Conservation (phyloP, 441 rosid species). For the Syzygium malaccense region DNA sequence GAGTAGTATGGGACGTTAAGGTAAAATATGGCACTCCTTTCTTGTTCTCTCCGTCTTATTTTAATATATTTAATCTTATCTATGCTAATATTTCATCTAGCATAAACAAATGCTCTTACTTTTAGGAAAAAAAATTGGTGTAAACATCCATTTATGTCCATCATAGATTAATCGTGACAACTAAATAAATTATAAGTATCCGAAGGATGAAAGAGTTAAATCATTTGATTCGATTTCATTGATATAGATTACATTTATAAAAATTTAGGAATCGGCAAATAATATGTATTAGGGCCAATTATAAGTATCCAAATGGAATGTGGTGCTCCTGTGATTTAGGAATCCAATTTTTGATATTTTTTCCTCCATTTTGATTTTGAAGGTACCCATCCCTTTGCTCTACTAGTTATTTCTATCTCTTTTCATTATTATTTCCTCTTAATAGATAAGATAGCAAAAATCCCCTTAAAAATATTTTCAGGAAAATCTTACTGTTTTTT, state of each 20-base stretch:
- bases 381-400: too few species aligned
- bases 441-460: too few species aligned
- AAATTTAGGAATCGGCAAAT: neutral
- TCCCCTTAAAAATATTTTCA: too few species aligned
- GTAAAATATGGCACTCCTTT: neutral
- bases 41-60: neutral
- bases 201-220: neutral
- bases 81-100: fast-evolving
- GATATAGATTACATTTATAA: fast-evolving
- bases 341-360: too few species aligned
- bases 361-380: too few species aligned
- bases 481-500: too few species aligned
- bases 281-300: too few species aligned
- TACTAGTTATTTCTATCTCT: too few species aligned
- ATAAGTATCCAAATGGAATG: neutral
- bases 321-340: too few species aligned
- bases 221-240: neutral
- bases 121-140: neutral
- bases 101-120: neutral
- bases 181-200: neutral
- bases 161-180: neutral
- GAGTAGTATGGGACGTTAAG: fast-evolving
- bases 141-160: neutral
- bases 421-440: too few species aligned
- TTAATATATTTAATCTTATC: fast-evolving